Conservation (phyloP, 1,139 yeast genomes). For the Sugiyamaella sp. region DNA sequence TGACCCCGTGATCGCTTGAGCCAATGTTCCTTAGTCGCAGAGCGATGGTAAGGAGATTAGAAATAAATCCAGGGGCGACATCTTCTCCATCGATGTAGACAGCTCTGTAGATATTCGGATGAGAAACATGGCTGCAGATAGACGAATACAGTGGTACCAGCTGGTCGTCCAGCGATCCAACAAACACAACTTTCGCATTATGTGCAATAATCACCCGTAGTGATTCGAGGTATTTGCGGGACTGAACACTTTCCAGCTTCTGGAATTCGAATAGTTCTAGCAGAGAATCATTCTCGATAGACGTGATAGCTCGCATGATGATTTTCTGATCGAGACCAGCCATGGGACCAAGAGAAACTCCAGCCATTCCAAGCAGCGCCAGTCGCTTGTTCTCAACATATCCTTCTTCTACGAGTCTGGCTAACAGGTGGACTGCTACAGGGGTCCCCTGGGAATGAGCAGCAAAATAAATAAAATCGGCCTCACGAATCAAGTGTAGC, state of each 20-base stretch:
- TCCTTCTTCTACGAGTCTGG: slow-evolving; percentile 71
- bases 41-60: slow-evolving; percentile 55
- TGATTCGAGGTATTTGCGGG: slow-evolving; percentile 69
- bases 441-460: slow-evolving; percentile 97
- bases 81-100: slow-evolving; percentile 80
- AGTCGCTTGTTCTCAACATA: slow-evolving; percentile 54
- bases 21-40: slow-evolving; percentile 44
- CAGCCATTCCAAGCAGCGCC: slow-evolving; percentile 92
- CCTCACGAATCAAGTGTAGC: slow-evolving; percentile 67
- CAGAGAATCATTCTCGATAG: slow-evolving; percentile 86
- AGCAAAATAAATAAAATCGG: slow-evolving; percentile 86
- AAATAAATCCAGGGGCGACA: slow-evolving; percentile 55
- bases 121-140: slow-evolving; percentile 76
- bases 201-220: slow-evolving; percentile 64
- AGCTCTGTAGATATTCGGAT: slow-evolving; percentile 88
- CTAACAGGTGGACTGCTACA: slow-evolving; percentile 77
- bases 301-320: slow-evolving; percentile 83
- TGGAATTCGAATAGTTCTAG: slow-evolving; percentile 87
- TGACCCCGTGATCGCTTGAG: slow-evolving; percentile 46
- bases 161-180: slow-evolving; percentile 91
- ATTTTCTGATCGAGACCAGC: slow-evolving; percentile 84
- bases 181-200: slow-evolving; percentile 76
- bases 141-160: slow-evolving; percentile 91
- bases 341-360: slow-evolving; percentile 90
- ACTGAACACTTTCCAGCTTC: slow-evolving; percentile 69